phyloP scores from a whole-genome alignment of 2,329 filamentous ascomycete genomes.

The Aureobasidium sp. region DNA sequence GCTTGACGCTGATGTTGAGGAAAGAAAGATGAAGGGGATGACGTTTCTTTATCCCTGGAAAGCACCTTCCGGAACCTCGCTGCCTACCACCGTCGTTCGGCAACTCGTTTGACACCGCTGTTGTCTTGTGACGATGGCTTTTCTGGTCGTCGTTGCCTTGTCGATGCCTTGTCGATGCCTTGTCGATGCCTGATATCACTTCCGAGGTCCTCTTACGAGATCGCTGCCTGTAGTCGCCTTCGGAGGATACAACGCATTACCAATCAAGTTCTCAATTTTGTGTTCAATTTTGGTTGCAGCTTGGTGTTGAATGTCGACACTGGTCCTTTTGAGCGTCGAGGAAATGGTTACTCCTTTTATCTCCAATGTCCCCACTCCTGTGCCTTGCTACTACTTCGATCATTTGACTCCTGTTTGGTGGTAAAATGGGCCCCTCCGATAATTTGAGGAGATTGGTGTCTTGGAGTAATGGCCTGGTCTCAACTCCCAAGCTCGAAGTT shows the following conservation, averaged over 20 bases:
- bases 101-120: background rate
- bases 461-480: background rate
- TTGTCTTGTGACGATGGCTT: background rate
- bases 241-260: too few species aligned
- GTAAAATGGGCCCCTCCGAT: too few species aligned
- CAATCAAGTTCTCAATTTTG: too few species aligned
- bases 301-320: background rate
- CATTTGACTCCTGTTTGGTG: background rate
- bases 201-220: background rate
- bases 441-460: background rate
- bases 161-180: background rate
- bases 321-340: background rate
- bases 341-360: background rate
- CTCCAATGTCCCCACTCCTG: too few species aligned
- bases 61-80: background rate
- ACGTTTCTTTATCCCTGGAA: background rate
- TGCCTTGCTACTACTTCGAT: too few species aligned
- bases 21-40: background rate
- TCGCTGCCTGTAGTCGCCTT: background rate
- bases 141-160: background rate
- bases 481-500: background rate
- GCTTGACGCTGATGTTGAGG: background rate
- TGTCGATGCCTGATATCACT: background rate
- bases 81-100: background rate
- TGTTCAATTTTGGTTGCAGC: background rate